A percentile compares a stretch with the other conserved stretches of the same genome.
Evolutionary conservation across 768 basidiomycete species (phyloP).

Genomic region (Amanita brunnescens): DNA sequence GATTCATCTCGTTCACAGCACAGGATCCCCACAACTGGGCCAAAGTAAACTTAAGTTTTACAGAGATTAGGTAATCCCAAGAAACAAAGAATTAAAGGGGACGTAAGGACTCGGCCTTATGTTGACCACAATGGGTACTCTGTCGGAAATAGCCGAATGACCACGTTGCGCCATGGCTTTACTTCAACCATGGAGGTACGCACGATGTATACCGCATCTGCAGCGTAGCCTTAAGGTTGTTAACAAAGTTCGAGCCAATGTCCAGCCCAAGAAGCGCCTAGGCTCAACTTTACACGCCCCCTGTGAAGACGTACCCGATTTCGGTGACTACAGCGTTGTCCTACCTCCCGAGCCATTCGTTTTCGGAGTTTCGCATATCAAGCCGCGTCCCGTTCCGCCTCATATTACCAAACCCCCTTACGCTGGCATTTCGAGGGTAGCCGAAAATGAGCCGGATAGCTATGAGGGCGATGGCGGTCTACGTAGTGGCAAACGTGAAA

Average conservation of each 20-base stretch:
- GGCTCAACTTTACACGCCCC: background rate
- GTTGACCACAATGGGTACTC: no score
- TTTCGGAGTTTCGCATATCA: constrained; percentile 56
- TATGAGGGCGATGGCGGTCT: constrained; percentile 11
- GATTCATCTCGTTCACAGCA: no score
- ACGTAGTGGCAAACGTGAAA: constrained; percentile 2
- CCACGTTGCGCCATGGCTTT: background rate
- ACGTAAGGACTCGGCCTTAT: no score
- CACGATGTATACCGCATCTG: background rate
- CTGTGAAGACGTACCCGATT: constrained; percentile 17
- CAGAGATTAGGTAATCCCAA: no score
- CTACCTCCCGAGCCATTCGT: constrained; percentile 58
- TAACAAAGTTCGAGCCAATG: background rate
- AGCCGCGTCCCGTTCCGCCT: constrained; percentile 45
- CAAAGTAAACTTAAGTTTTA: no score
- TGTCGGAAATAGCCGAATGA: background rate
- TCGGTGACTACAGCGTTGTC: constrained; percentile 52
- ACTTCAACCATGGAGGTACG: constrained; percentile 4
- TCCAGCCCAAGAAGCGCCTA: background rate
- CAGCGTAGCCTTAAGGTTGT: background rate
- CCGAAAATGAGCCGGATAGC: constrained; percentile 12
- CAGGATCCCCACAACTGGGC: no score
- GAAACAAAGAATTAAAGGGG: no score
- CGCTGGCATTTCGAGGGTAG: constrained; percentile 17
- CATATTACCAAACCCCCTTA: constrained; percentile 52